These are phyloP conservation scores for Amanita subjunquillea DNA, from an alignment of 768 basidiomycete genomes.

Conservation along the genomic window DNA sequence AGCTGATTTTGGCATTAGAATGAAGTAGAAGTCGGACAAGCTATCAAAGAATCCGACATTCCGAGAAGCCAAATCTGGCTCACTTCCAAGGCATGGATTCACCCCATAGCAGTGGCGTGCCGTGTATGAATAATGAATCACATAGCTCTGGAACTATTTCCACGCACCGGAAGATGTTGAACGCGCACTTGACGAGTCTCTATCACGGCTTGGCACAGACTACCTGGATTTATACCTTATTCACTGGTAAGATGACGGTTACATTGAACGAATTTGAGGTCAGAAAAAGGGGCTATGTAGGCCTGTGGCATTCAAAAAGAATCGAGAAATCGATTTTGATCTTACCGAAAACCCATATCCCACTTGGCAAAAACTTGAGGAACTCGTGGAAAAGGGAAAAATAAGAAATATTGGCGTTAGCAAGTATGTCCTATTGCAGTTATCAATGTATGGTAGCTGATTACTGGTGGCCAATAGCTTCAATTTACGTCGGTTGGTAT, in stretches of 20 bases:
- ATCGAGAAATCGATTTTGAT: slow-evolving; percentile 26
- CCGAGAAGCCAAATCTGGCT: slow-evolving; percentile 58
- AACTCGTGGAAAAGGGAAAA: slow-evolving; percentile 69
- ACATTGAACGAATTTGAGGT: not conserved
- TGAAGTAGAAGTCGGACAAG: slow-evolving; percentile 59
- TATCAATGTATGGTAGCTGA: not conserved
- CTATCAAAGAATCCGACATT: slow-evolving; percentile 46
- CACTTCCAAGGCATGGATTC: slow-evolving; percentile 40
- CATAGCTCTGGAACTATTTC: slow-evolving; percentile 59
- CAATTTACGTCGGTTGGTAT: slow-evolving; percentile 41
- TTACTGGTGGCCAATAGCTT: slow-evolving; percentile 27
- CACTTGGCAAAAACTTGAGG: slow-evolving; percentile 75
- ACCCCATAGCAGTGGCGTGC: not conserved
- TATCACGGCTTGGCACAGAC: slow-evolving; percentile 47
- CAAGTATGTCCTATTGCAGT: slow-evolving; percentile 39
- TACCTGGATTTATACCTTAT: slow-evolving; percentile 79
- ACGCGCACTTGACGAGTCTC: slow-evolving; percentile 52
- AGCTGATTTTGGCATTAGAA: slow-evolving; percentile 29
- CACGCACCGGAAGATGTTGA: slow-evolving; percentile 70
- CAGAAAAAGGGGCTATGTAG: slow-evolving; percentile 17
- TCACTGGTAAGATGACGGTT: slow-evolving; percentile 44
- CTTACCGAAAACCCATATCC: slow-evolving; percentile 65
- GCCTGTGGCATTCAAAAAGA: slow-evolving; percentile 61
- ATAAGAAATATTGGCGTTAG: slow-evolving; percentile 73
- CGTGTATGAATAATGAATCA: not conserved